Evolutionary conservation across 1,284 basidiomycete species (phyloP).

Genomic region (Tetrapyrgos nigripes): DNA sequence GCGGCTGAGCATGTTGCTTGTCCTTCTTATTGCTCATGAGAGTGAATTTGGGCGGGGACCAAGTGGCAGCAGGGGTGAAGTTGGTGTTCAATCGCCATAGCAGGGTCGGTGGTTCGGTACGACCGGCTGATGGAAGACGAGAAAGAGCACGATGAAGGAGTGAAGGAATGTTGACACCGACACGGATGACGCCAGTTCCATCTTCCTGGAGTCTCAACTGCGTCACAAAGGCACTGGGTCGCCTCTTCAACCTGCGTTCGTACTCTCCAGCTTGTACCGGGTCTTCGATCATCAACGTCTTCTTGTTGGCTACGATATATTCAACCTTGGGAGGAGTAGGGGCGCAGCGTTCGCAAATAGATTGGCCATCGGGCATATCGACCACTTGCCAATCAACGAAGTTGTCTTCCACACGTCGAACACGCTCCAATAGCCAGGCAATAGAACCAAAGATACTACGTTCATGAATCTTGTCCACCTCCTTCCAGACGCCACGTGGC

Average conservation of each 20-base stretch:
- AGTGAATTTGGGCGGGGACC: constrained; percentile 67
- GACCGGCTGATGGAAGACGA: constrained; percentile 70
- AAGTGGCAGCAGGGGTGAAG: constrained; percentile 69
- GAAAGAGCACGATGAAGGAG: constrained; percentile 89
- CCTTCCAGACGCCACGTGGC: constrained; percentile 75
- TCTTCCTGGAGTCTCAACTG: constrained; percentile 80
- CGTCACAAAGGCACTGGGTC: constrained; percentile 88
- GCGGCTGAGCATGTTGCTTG: constrained; percentile 78
- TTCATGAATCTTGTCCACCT: constrained; percentile 87
- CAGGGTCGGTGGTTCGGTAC: constrained; percentile 57
- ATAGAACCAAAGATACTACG: constrained; percentile 81
- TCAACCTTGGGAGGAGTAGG: constrained; percentile 77
- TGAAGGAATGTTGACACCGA: constrained; percentile 89
- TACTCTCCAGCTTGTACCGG: constrained; percentile 85
- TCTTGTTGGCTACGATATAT: constrained; percentile 70
- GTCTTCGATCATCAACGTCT: constrained; percentile 80
- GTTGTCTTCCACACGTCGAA: constrained; percentile 74
- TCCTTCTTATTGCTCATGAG: constrained; percentile 85
- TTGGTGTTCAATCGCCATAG: constrained; percentile 87
- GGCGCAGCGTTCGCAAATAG: constrained; percentile 77
- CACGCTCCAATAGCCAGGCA: constrained; percentile 87
- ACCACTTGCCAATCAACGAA: constrained; percentile 68
- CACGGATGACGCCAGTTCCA: constrained; percentile 73
- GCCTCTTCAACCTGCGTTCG: constrained; percentile 86
- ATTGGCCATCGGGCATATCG: constrained; percentile 45